Base-by-base conservation (phyloP, 2,329 filamentous ascomycete genomes). In the Calonectria naviculata region DNA sequence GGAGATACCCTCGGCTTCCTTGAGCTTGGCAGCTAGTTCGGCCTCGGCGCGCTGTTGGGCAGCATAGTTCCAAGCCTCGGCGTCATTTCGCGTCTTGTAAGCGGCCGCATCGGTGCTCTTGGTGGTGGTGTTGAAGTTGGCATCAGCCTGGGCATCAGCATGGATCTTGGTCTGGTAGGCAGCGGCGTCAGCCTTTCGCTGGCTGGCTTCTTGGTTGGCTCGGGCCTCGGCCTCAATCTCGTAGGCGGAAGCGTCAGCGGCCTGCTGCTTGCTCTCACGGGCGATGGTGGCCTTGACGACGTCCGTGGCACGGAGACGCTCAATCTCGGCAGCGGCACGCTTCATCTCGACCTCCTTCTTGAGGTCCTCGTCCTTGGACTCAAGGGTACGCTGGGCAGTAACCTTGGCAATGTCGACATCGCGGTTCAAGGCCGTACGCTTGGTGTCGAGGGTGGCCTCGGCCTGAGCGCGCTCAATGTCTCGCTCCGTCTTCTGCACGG, bases 401-500 rank as follows among this genome's bases (percentile, higher is more conserved):
- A 97, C 94, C 61, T 92, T 90, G 31, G 93, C 91, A 66, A 97
- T 90, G 60, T 94, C 91, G 61, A 97, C 91, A 73, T 94, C 92
- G 41, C 93, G 90, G 75, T 91, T 89, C 70, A 97, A 92, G 63
- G 89, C 88, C 1, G 94, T 93, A 83, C 95, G 91, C 75, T 91
- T 89, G 21, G 92, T 94, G 42, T 91, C 89, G 65, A 97, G 89
- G 66, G 91, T 91, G 13, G 94, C 93, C 80, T 97, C 94, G 49
- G 95, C 95, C 56, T 89, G 84, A 3, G 94, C 93, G 72, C 94
- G 94, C 84, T 97, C 94, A 54, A 93, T 92, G 80, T 96, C 95
- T 61, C 94, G 92, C 80, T 96, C 92, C 0, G 94, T 97, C 85
- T 96, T 95, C 71, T 94, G 89, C 1, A 97, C 93, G 1, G 94